Evolutionary conservation across 169 alveolate species (phyloP), one percentile per base, ranked within the genome.

Genomic region (Eimeria mitis): DNA sequence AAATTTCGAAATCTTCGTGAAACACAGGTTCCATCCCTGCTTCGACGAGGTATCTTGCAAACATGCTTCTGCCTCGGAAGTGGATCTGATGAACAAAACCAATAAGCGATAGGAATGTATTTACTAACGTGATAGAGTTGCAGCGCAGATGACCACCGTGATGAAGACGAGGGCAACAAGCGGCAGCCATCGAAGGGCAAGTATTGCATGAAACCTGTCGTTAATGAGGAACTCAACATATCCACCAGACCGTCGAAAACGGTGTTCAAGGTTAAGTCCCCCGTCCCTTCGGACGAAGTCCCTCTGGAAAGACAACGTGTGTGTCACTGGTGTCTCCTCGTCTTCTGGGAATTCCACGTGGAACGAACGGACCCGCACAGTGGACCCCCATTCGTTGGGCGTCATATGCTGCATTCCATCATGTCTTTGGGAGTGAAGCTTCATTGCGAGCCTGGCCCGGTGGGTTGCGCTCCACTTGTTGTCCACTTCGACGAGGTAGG

Each of bases 121-220:
- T 14, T 56, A 92, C 96, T 42, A 44, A 88, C 96, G 42, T 76
- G 92, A 87, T 19, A 92, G 94, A 52, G 83, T 13, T 19, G 94
- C 96, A 37, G 96, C 92, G 94, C 96, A 92, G 11, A 47, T 63
- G 89, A 92, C 89, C 73, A 92, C 96, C 63, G 89, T 88, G 87
- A 76, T 61, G 68, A 92, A 83, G 37, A 92, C 96, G 89, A 92
- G 96, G 89, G 89, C 78, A 42, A 92, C 96, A 16, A 92, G 94
- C 40, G 89, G 94, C 44, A 88, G 71, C 96, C 96, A 92, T 42
- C 90, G 89, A 70, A 92, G 81, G 88, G 96, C 70, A 71, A 92
- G 96, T 52, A 92, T 79, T 44, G 79, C 96, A 89, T 92, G 96
- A 34, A 92, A 92, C 44, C 96, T 63, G 68, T 92, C 96, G 88